Evolutionary conservation across 352 stramenopile genomes (phyloP).

Genomic region (Pythium guiyangense): DNA sequence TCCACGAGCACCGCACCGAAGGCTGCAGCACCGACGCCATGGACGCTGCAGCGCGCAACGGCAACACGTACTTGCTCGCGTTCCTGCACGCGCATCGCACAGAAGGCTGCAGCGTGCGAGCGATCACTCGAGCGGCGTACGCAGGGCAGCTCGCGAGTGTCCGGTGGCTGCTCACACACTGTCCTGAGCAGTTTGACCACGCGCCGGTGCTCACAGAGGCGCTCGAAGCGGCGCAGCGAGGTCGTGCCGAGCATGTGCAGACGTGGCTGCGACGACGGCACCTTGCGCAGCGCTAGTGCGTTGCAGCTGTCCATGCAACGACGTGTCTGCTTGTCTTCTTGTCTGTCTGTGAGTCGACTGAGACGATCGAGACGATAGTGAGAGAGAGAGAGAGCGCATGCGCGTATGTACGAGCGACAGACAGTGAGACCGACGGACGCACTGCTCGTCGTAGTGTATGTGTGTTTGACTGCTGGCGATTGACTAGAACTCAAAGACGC

Average conservation of each 20-base stretch:
- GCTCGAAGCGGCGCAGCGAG: conserved; percentile 17
- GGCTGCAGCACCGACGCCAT: conserved; percentile 40
- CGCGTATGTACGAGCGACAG: neutral
- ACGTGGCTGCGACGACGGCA: conserved; percentile 20
- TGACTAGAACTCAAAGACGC: conserved; percentile 12
- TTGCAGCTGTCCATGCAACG: neutral
- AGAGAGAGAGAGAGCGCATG: neutral
- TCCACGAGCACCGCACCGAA: conserved; percentile 29
- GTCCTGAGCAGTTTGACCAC: conserved; percentile 18
- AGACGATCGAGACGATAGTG: too few relatives aligned
- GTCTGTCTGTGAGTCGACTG: neutral
- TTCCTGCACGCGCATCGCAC: conserved; percentile 22
- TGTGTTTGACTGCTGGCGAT: neutral
- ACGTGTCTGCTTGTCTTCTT: too few relatives aligned
- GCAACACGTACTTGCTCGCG: conserved; percentile 29
- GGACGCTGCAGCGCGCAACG: conserved; percentile 34
- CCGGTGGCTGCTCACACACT: conserved; percentile 24
- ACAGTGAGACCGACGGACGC: neutral
- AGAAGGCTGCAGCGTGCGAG: conserved; percentile 24
- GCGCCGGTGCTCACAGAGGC: conserved; percentile 14
- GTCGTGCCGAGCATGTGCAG: conserved; percentile 26
- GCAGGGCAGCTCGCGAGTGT: conserved; percentile 29
- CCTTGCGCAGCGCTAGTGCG: conserved; percentile 6
- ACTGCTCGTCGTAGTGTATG: neutral
- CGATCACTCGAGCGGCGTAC: conserved; percentile 24